phyloP scores from a whole-genome alignment of 225 moss, liverwort and hornwort genomes.

The Antitrichia curtipendula region DNA sequence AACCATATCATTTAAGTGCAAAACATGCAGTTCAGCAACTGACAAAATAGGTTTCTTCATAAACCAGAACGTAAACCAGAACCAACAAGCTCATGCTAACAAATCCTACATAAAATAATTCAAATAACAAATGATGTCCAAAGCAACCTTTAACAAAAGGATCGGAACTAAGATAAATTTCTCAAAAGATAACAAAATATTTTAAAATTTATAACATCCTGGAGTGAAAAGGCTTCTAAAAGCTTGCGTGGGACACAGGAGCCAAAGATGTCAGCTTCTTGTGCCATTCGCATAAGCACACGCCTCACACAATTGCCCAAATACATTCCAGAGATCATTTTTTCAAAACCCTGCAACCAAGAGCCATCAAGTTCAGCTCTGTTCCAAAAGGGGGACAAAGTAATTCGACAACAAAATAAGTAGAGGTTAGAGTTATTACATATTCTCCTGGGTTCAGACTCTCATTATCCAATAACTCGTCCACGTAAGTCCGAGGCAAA shows the following conservation, averaged over 20 bases:
- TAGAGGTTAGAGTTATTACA: slow-evolving; percentile 2
- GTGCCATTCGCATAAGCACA: slow-evolving; percentile 75
- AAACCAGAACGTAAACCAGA: background rate
- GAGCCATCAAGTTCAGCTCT: background rate
- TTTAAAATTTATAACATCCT: slow-evolving; percentile 10
- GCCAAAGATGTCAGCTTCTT: slow-evolving; percentile 75
- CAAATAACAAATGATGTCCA: background rate
- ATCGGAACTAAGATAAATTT: background rate
- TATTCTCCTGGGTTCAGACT: slow-evolving; percentile 54
- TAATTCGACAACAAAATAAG: background rate
- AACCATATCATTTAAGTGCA: background rate
- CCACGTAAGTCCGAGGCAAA: slow-evolving; percentile 39
- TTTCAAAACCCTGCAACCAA: slow-evolving; percentile 78
- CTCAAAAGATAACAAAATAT: background rate
- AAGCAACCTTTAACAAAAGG: background rate
- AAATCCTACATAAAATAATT: background rate
- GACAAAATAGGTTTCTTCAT: background rate
- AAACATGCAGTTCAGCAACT: background rate
- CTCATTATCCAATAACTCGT: slow-evolving; percentile 38
- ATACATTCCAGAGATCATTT: slow-evolving; percentile 94
- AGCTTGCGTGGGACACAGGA: slow-evolving; percentile 54
- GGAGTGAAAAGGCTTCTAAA: slow-evolving; percentile 61
- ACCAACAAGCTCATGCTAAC: background rate
- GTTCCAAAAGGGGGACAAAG: background rate
- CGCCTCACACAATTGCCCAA: slow-evolving; percentile 87